A percentile compares a stretch with the other conserved stretches of the same genome.
These are phyloP conservation scores for Stylonectria norvegica DNA, from an alignment of 2,329 filamentous ascomycete genomes.

Conservation along the genomic window DNA sequence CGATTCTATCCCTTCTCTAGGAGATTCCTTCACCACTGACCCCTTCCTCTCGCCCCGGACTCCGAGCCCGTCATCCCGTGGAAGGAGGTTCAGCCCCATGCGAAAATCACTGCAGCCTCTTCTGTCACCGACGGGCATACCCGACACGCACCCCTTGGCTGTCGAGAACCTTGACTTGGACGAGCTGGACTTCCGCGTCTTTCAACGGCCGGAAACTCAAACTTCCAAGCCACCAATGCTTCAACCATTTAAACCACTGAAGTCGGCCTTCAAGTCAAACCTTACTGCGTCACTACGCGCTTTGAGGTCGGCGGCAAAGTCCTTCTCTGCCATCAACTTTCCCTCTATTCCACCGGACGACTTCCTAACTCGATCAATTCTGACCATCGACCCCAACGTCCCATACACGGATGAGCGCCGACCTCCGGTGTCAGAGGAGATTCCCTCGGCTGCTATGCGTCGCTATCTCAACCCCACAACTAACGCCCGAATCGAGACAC, in stretches of 20 bases:
- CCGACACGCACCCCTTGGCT: slow-evolving; percentile 51
- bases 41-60: slow-evolving; percentile 47
- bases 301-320: slow-evolving; percentile 60
- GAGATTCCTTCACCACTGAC: slow-evolving; percentile 52
- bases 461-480: slow-evolving; percentile 66
- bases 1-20: slow-evolving; percentile 60
- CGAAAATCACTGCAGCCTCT: slow-evolving; percentile 53
- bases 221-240: slow-evolving; percentile 34
- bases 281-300: slow-evolving; percentile 64
- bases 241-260: slow-evolving; percentile 47
- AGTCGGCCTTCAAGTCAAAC: slow-evolving; percentile 65
- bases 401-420: slow-evolving; percentile 66
- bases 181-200: slow-evolving; percentile 50
- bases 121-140: slow-evolving; percentile 51
- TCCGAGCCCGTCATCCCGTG: slow-evolving; percentile 31
- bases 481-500: slow-evolving; percentile 31
- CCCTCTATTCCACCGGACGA: slow-evolving; percentile 64
- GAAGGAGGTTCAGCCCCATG: slow-evolving; percentile 37
- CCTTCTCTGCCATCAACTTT: slow-evolving; percentile 60
- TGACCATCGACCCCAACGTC: slow-evolving; percentile 63
- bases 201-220: slow-evolving; percentile 35
- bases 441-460: slow-evolving; percentile 62
- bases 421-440: slow-evolving; percentile 59
- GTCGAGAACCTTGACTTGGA: slow-evolving; percentile 22
- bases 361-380: slow-evolving; percentile 63